Base-by-base conservation (phyloP, 805 yeast genomes). In the Ogataea nitratoaversa region DNA sequence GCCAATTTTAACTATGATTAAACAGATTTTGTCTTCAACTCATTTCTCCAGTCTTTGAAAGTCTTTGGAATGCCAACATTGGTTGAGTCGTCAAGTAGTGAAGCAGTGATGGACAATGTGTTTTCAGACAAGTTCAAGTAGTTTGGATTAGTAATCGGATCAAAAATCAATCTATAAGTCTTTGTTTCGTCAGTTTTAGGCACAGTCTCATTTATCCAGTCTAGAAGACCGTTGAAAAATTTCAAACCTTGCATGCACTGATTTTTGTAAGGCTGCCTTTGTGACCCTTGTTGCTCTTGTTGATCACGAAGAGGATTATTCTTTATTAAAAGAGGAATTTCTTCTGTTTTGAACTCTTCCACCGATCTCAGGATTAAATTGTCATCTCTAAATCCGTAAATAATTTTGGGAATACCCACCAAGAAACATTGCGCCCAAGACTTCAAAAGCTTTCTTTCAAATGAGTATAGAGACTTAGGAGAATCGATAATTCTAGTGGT, bases 381-480 rank as follows among this genome's bases (percentile, higher is more conserved):
- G 14, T 84, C 84, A 57, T 88, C 95, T 50, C 96, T 73, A 62
- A 84, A 93, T 0, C 97, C 99, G 56, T 86, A 86, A 4, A 85
- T 73, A 4, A 91, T 72, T 43, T 76, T 75, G n/a, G 84, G 80
- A 17, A 93, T 74, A 4, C 99, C 99, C 33, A 87, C 70, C 18
- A 93, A 67, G 60, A 89, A 93, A 47, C 95, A 84, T 65, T 89
- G 98, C 2, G 95, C 87, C 99, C 99, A 93, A 0, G 95, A 74
- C 45, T 70, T 75, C 57, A 83, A 77, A 33, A 93, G 65, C 62
- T 88, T 89, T 40, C 71, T 72, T 56, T 91, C 96, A 56, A 91
- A 88, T 16, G 58, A 71, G 29, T 69, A 69, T 13, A 83, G 78
- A 29, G 82, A 82, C 13, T 72, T 68, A 5, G 79, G 76, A 16